Evolutionary conservation across 495 filamentous ascomycete genomes (phyloP).

Genomic region (Tricharina praecox): DNA sequence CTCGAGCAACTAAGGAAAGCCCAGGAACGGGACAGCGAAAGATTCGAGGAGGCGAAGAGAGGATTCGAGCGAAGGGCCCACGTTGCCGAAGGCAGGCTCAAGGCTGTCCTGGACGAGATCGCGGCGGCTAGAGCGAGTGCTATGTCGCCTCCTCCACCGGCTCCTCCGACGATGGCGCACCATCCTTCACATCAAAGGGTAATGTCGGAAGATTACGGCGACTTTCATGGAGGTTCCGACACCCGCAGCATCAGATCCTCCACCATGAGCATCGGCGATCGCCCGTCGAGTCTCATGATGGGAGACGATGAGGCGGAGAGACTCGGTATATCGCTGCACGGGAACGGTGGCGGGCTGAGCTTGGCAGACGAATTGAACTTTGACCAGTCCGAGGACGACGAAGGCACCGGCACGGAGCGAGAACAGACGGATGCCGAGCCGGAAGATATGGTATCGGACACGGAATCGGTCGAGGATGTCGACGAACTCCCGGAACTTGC

Average conservation of each 20-base stretch:
- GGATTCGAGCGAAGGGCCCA: slow-evolving; percentile 68
- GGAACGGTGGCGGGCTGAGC: slow-evolving; percentile 50
- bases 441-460: slow-evolving; percentile 13
- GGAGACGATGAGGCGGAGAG: slow-evolving; percentile 30
- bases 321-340: slow-evolving; percentile 45
- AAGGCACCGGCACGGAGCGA: not conserved
- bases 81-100: slow-evolving; percentile 70
- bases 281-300: slow-evolving; percentile 27
- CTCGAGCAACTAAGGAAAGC: slow-evolving; percentile 53
- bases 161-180: slow-evolving; percentile 6
- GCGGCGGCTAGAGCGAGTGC: slow-evolving; percentile 42
- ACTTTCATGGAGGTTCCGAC: no score
- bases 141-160: slow-evolving; percentile 7
- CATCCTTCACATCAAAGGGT: slow-evolving; percentile 2
- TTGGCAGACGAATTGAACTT: slow-evolving; percentile 82
- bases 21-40: slow-evolving; percentile 66
- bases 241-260: slow-evolving; percentile 55
- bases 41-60: slow-evolving; percentile 65
- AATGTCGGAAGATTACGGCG: slow-evolving; percentile 5
- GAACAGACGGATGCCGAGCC: slow-evolving; percentile 3
- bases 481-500: slow-evolving; percentile 22
- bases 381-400: slow-evolving; percentile 35
- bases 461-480: slow-evolving; percentile 13
- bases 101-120: slow-evolving; percentile 67
- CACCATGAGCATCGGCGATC: slow-evolving; percentile 58